Base-by-base conservation (phyloP, 805 yeast genomes). In the Yarrowia sp. region DNA sequence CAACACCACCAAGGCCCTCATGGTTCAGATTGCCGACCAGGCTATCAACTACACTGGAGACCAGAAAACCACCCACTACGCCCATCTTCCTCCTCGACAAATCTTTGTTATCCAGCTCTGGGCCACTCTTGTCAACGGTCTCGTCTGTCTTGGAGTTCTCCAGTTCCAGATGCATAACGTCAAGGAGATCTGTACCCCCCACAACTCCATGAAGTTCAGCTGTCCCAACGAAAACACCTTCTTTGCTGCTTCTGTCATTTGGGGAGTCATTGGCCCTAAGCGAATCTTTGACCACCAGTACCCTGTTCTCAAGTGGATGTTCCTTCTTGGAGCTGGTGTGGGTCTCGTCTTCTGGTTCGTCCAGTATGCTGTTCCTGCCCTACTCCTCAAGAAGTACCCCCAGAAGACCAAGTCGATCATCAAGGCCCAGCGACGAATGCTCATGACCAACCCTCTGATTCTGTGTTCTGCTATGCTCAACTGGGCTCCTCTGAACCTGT, bases 31-130 rank as follows among this genome's bases (percentile, higher is more conserved):
- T 61, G 62, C 66, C 55, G 67, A 65, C 13, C 89, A 86, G 71
- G 86, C 88, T 0, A 78, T 81, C 45, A 78, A 79, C 69, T 85
- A 80, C 72, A 77, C 83, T 60, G 74, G 80, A 11, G 87, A 86
- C 70, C 83, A 82, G 75, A 86, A 86, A 68, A 73, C 83, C 73
- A 86, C 82, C 1, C 87, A 85, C 67, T 86, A 86, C 69, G 74
- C 83, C 69, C 82, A 83, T 67, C 74, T 85, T 11, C 85, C 88
- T 0, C 88, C 88, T 8, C 77, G 84, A 67, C 17, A 28, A 13
- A 42, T 42, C 31, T 42, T 42, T 17, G 14, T 8, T 2, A 42
- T 42, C 45, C 45, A 42, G 8, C 28, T 42, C 8, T 42, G 45
- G 45, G 45, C 31, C n/a, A 42, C 45, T 8, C 7, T 42, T 5